These are phyloP conservation scores for Musa itinerans DNA, from an alignment of 176 grass and related monocot genomes.

Conservation along the genomic window DNA sequence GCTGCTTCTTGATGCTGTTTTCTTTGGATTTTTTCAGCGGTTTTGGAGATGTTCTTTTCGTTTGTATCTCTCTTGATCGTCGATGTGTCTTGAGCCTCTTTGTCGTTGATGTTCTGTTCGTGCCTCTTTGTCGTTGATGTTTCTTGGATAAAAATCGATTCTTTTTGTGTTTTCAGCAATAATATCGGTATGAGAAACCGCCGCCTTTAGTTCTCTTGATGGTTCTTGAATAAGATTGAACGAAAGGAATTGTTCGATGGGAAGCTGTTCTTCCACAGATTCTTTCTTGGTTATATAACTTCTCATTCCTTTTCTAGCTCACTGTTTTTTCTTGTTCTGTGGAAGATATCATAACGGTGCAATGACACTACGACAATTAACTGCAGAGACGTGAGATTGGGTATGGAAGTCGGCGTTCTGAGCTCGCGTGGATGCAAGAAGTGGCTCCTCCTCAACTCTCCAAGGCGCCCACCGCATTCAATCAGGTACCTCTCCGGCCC, in stretches of 20 bases:
- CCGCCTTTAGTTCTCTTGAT: too few species aligned
- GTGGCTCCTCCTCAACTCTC: slow-evolving; percentile 58
- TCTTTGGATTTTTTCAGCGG: neutral
- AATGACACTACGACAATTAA: neutral
- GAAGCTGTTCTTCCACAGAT: too few species aligned
- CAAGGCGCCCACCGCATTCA: slow-evolving; percentile 24
- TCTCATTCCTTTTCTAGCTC: too few species aligned
- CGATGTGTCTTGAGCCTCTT: neutral
- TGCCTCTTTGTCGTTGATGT: neutral
- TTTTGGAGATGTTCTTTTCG: neutral
- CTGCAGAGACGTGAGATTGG: slow-evolving; percentile 39
- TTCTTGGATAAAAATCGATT: neutral
- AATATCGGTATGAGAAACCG: too few species aligned
- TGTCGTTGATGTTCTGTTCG: neutral
- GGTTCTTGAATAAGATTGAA: too few species aligned
- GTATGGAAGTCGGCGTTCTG: slow-evolving; percentile 4
- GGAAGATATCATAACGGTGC: neutral
- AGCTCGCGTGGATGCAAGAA: slow-evolving; percentile 76
- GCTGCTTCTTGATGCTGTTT: neutral
- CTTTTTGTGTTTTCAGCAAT: neutral
- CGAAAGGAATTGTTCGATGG: too few species aligned
- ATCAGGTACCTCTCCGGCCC: slow-evolving; percentile 36
- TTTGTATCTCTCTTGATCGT: neutral
- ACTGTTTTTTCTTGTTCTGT: neutral
- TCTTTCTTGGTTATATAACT: too few species aligned